These are phyloP conservation scores for Stagonosporopsis cucurbitacearum DNA, from an alignment of 2,329 filamentous ascomycete species.

Conservation along the genomic window DNA sequence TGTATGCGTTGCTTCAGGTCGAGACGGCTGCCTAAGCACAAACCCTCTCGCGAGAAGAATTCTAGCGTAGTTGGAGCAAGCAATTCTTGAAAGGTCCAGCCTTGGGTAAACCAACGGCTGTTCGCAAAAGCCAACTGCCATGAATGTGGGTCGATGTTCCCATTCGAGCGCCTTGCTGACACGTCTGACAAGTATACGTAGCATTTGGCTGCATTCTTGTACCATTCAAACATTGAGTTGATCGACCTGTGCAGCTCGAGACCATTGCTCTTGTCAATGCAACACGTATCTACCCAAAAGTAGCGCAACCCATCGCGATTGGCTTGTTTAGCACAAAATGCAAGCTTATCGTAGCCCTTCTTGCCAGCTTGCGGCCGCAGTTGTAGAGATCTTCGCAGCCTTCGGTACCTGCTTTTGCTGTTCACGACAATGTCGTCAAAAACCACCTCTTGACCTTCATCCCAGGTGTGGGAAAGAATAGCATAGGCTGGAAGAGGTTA, in stretches of 20 bases:
- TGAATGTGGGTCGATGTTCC: background rate
- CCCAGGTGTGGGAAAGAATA: conserved; percentile 29
- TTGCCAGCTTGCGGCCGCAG: background rate
- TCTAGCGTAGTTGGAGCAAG: conserved; percentile 19
- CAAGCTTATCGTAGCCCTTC: conserved; percentile 16
- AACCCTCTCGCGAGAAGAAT: conserved; percentile 22
- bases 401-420: background rate
- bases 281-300: conserved; percentile 28
- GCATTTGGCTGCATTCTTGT: conserved; percentile 19
- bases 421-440: conserved; percentile 15
- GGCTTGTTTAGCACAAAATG: conserved; percentile 24
- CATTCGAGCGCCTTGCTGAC: background rate
- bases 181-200: conserved; percentile 30
- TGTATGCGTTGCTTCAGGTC: conserved; percentile 12
- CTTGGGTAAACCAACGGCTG: conserved; percentile 28
- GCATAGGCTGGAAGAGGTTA: conserved; percentile 16
- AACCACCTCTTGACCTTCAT: conserved; percentile 14
- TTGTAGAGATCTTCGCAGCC: background rate
- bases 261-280: conserved; percentile 24
- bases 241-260: conserved; percentile 21
- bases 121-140: conserved; percentile 11
- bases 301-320: conserved; percentile 16
- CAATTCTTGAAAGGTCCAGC: conserved; percentile 31
- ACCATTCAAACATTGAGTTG: conserved; percentile 33
- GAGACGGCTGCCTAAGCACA: conserved; percentile 11